phyloP scores from a whole-genome alignment of 2,329 filamentous ascomycete genomes.

The Orbilia javanica region DNA sequence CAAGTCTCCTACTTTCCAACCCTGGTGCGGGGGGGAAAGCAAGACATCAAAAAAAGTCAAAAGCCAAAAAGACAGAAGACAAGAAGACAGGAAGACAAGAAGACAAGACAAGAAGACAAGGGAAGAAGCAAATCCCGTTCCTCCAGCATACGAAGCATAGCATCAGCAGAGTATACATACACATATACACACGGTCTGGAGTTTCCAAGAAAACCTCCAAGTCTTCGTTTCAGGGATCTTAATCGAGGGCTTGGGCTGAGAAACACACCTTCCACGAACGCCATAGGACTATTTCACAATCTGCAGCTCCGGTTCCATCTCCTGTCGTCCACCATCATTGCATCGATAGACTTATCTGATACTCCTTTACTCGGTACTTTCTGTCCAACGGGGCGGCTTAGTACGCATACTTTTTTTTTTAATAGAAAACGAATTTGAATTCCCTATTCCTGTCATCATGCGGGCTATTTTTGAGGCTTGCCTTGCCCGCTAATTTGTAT shows the following conservation, averaged over 20 bases:
- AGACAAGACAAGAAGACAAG: background rate
- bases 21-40: conserved; percentile 8
- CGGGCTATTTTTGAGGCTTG: conserved; percentile 19
- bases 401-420: background rate
- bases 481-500: background rate
- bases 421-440: background rate
- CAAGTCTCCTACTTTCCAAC: background rate
- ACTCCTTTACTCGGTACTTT: background rate
- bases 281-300: conserved; percentile 23
- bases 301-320: conserved; percentile 15
- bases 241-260: conserved; percentile 45
- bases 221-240: conserved; percentile 51
- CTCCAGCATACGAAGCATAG: background rate
- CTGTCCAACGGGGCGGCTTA: conserved; percentile 1
- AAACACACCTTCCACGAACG: conserved; percentile 38
- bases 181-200: too few species aligned
- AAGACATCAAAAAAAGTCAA: conserved; percentile 4
- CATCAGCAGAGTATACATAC: too few species aligned
- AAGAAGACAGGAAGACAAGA: background rate
- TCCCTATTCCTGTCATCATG: conserved; percentile 18
- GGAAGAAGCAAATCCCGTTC: background rate
- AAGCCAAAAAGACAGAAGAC: too few species aligned
- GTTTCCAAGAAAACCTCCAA: background rate
- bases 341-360: background rate
- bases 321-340: background rate